Evolutionary conservation across 2,329 filamentous ascomycete genomes (phyloP).

Genomic region (Phialophora macrospora): DNA sequence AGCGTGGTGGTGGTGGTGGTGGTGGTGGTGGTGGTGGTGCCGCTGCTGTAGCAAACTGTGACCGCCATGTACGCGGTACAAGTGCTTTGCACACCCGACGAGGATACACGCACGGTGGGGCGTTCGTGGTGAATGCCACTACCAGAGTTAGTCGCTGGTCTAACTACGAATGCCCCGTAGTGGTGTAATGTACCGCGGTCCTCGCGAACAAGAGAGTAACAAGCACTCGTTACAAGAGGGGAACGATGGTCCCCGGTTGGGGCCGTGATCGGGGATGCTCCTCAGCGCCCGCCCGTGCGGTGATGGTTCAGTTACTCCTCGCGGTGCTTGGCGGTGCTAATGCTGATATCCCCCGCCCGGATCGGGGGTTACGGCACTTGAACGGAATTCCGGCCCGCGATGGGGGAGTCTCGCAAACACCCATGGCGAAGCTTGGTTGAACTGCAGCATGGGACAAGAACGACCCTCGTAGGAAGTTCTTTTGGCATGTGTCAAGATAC

Average conservation of each 20-base stretch:
- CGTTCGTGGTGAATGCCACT: background rate
- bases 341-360: background rate
- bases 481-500: background rate
- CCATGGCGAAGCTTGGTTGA: background rate
- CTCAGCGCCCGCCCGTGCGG: too few species aligned
- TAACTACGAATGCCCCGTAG: too few species aligned
- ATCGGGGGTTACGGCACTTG: background rate
- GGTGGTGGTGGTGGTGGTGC: too few species aligned
- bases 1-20: background rate
- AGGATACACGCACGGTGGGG: background rate
- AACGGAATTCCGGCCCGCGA: background rate
- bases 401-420: background rate
- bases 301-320: background rate
- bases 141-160: background rate
- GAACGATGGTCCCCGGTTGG: too few species aligned
- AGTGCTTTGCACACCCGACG: too few species aligned
- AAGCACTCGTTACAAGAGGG: too few species aligned
- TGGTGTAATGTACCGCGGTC: too few species aligned
- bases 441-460: background rate
- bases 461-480: too few species aligned
- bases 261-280: too few species aligned
- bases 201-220: too few species aligned
- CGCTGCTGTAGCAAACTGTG: too few species aligned
- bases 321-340: background rate
- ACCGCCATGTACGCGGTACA: too few species aligned